These are phyloP conservation scores for Solidago caesia DNA, from an alignment of 129 eudicot genomes.

Conservation along the genomic window DNA sequence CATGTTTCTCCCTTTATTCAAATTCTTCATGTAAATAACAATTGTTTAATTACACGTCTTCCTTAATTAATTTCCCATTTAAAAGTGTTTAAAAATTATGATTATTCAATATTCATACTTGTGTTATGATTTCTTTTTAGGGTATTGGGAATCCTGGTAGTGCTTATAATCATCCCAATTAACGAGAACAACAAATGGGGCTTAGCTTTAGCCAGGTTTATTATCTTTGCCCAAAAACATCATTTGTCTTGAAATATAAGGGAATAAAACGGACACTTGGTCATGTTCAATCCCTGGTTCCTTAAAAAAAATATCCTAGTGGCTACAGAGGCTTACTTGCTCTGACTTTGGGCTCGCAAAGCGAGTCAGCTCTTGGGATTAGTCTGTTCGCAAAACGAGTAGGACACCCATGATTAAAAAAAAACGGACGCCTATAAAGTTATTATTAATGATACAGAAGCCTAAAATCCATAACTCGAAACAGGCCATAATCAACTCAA, in stretches of 20 bases:
- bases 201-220: slow-evolving; percentile 58
- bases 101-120: background rate
- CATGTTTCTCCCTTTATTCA: slow-evolving; percentile 54
- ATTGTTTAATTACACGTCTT: background rate
- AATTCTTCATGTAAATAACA: slow-evolving; percentile 39
- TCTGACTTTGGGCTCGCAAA: too few relatives aligned
- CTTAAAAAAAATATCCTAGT: too few relatives aligned
- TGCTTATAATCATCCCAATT: slow-evolving; percentile 60
- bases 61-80: background rate
- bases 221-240: background rate
- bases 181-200: slow-evolving; percentile 68
- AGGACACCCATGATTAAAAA: too few relatives aligned
- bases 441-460: background rate
- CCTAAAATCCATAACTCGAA: background rate
- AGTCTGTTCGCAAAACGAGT: too few relatives aligned
- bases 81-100: background rate
- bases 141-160: slow-evolving; percentile 60
- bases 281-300: too few relatives aligned
- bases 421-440: too few relatives aligned
- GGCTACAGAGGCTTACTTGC: too few relatives aligned
- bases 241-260: background rate
- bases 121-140: slow-evolving; percentile 28
- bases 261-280: background rate
- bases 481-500: too few relatives aligned
- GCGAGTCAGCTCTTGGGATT: too few relatives aligned